Evolutionary conservation across 2,329 filamentous ascomycete species (phyloP), one percentile per base, ranked within the genome.

Genomic region (Pyrenochaeta sp.): DNA sequence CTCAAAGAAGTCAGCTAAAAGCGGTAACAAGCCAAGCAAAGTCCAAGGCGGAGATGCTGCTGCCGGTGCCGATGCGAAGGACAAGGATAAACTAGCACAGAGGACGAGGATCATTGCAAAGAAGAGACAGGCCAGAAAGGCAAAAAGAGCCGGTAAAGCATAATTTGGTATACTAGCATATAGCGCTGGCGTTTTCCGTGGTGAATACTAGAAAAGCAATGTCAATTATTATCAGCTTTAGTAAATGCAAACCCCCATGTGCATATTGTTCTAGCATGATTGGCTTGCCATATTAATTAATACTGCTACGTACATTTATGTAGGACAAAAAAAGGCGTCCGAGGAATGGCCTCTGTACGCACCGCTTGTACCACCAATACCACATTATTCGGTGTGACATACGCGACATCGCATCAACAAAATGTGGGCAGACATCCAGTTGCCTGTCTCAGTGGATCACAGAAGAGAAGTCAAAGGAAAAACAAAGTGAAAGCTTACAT

Each of bases 41-140:
- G 55, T 37, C 36, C 50, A 61, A 50, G 61, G 50, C 35, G 56
- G 54, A 51, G 58, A 54, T 28, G 47, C 36, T 28, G 57, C 31
- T 35, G 45, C 30, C 19, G 41, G 32, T 19, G 20, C 42, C 17
- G 44, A 13, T 31, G 44, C 28, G 13, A 46, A 49, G 30, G 49
- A 46, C 27, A 41, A 45, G 28, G 81, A 85, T 50, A 75, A 77
- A 72, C 66, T 83, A 40, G 81, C 81, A 18, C 82, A 81, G 66
- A 74, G 83, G 51, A 89, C 90, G 63, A 86, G 85, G 63, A 89
- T 96, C 63, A 95, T 96, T 70, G 86, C 85, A 35, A 86, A 89
- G 71, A 96, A 96, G 77, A 81, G 90, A 51, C 83, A 88, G 76
- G 82, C 87, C 77, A 83, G 90, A 41, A 78, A 76, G 53, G 65